Evolutionary conservation across 495 filamentous ascomycete genomes (phyloP).

Genomic region (Aspergillus nidulans): DNA sequence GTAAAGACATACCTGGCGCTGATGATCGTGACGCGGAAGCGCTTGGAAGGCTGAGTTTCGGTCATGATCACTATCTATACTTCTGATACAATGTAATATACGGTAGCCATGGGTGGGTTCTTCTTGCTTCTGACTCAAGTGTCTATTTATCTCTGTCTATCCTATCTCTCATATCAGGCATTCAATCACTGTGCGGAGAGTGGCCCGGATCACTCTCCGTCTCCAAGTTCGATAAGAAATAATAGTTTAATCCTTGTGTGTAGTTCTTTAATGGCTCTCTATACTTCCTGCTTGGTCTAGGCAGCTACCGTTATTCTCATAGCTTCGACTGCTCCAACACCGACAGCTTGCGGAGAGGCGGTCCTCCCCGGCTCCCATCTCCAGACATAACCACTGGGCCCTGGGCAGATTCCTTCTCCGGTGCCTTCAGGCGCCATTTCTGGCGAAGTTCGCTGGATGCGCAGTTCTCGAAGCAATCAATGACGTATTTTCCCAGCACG

Average conservation of each 20-base stretch:
- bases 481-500: slow-evolving; percentile 30
- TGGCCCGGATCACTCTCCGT: not conserved
- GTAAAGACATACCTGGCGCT: not conserved
- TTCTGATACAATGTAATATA: too few relatives aligned
- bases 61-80: not conserved
- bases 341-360: slow-evolving; percentile 1
- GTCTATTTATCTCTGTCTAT: not conserved
- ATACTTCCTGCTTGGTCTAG: too few relatives aligned
- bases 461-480: slow-evolving; percentile 3
- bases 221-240: not conserved
- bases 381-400: not conserved
- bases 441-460: not conserved
- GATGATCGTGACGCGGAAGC: not conserved
- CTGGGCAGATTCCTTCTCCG: not conserved
- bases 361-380: slow-evolving; percentile 9
- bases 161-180: not conserved
- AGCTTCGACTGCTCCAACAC: slow-evolving; percentile 7
- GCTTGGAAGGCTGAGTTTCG: not conserved
- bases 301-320: too few relatives aligned
- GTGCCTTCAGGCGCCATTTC: slow-evolving; percentile 2
- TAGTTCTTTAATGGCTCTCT: not conserved
- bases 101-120: too few relatives aligned
- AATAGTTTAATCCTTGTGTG: not conserved
- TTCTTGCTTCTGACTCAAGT: too few relatives aligned
- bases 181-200: not conserved